Conservation (phyloP, 768 basidiomycete species). For the Clavulina sp. region DNA sequence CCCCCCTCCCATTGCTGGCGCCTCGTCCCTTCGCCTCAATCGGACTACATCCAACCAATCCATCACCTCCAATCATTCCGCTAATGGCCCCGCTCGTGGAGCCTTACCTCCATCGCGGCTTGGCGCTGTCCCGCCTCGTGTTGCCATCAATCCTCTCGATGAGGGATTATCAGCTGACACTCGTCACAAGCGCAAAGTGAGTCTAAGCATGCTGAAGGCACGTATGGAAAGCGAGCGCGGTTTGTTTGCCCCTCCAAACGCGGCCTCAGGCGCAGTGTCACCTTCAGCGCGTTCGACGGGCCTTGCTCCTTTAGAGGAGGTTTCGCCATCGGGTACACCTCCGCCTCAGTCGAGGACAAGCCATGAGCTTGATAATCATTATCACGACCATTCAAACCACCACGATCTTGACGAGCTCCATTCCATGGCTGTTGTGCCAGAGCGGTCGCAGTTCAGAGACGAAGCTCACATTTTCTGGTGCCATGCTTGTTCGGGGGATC, state of each 20-base stretch:
- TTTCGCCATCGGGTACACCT: conserved; percentile 23
- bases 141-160: conserved; percentile 35
- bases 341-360: conserved; percentile 16
- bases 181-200: conserved; percentile 64
- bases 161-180: conserved; percentile 56
- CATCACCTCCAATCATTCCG: conserved; percentile 19
- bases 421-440: neutral
- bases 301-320: conserved; percentile 28
- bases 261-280: conserved; percentile 16
- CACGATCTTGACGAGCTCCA: conserved; percentile 10
- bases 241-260: no score
- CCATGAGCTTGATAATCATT: conserved; percentile 12
- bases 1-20: conserved; percentile 17
- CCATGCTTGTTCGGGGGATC: conserved; percentile 60
- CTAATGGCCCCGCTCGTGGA: neutral
- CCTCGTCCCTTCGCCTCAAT: no score
- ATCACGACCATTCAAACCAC: neutral
- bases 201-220: conserved; percentile 78
- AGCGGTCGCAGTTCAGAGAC: conserved; percentile 62
- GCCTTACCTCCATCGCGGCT: neutral
- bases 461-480: conserved; percentile 87
- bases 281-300: conserved; percentile 25
- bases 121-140: conserved; percentile 4
- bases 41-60: conserved; percentile 11
- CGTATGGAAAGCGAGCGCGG: conserved; percentile 71